Conservation (phyloP, 2,329 filamentous ascomycete genomes). For the Aspergillus quadricinctus region DNA sequence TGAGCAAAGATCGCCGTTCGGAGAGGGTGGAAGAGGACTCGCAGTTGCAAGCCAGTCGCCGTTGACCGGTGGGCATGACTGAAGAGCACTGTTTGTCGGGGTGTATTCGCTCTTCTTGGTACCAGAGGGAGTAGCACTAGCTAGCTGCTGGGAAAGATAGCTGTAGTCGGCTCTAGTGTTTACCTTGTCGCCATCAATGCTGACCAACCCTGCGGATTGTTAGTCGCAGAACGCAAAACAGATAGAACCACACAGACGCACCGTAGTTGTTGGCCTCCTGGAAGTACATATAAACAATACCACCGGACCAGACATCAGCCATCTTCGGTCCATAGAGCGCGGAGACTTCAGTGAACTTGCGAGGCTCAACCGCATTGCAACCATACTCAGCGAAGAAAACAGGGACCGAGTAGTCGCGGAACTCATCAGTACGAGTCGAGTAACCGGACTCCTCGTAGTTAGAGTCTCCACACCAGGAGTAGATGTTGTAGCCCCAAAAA, state of each 20-base stretch:
- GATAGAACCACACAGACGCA: slow-evolving; percentile 30
- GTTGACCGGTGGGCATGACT: slow-evolving; percentile 63
- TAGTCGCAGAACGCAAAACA: not conserved
- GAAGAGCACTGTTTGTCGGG: slow-evolving; percentile 63
- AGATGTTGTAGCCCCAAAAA: slow-evolving; percentile 99
- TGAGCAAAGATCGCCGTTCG: slow-evolving; percentile 70
- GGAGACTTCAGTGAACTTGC: slow-evolving; percentile 77
- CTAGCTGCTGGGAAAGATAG: slow-evolving; percentile 64
- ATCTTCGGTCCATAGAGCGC: slow-evolving; percentile 76
- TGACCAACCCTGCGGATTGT: slow-evolving; percentile 34
- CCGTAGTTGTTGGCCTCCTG: slow-evolving; percentile 85
- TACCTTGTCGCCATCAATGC: slow-evolving; percentile 62
- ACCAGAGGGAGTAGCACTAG: slow-evolving; percentile 60
- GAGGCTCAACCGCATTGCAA: slow-evolving; percentile 71
- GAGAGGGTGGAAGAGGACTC: slow-evolving; percentile 69
- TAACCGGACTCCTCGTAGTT: slow-evolving; percentile 73
- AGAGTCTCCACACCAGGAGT: slow-evolving; percentile 92
- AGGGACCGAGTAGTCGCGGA: slow-evolving; percentile 79
- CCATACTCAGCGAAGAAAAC: slow-evolving; percentile 98
- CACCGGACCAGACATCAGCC: slow-evolving; percentile 82
- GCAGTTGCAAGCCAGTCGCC: slow-evolving; percentile 62
- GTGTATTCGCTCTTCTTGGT: slow-evolving; percentile 64
- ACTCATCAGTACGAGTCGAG: slow-evolving; percentile 74
- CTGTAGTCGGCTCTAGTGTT: slow-evolving; percentile 69
- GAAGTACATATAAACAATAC: slow-evolving; percentile 98